Evolutionary conservation across 257 asterid genomes (phyloP).

Genomic region (Primulina tabacum): DNA sequence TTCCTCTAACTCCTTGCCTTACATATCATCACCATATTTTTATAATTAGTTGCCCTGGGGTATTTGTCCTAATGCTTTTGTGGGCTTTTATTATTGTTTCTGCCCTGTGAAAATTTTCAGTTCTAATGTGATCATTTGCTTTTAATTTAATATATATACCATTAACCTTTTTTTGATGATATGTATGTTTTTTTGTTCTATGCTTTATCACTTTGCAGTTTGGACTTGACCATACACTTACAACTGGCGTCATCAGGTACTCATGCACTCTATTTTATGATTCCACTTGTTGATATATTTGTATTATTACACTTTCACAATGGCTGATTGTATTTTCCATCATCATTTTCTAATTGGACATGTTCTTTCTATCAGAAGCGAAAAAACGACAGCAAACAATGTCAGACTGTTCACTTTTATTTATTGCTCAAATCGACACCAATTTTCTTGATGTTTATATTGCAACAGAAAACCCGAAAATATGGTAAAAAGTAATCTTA

Average conservation of each 20-base stretch:
- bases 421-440: background rate
- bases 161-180: constrained; percentile 22
- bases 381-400: background rate
- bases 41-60: background rate
- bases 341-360: constrained; percentile 6
- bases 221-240: constrained; percentile 98
- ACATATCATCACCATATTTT: background rate
- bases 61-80: background rate
- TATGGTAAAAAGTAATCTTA: background rate
- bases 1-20: background rate
- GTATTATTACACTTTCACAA: background rate
- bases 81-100: background rate
- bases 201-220: constrained; percentile 52
- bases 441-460: background rate
- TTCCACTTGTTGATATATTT: constrained; percentile 6
- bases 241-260: constrained; percentile 99
- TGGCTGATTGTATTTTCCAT: constrained; percentile 4
- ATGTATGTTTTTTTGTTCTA: constrained; percentile 9
- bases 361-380: background rate
- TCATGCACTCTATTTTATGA: constrained; percentile 16
- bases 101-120: background rate
- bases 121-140: constrained; percentile 6
- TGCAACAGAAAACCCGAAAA: background rate
- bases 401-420: background rate
- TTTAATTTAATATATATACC: constrained; percentile 19